phyloP scores from a whole-genome alignment of 2,329 filamentous ascomycete species.

The Tolypocladium endophyticum region DNA sequence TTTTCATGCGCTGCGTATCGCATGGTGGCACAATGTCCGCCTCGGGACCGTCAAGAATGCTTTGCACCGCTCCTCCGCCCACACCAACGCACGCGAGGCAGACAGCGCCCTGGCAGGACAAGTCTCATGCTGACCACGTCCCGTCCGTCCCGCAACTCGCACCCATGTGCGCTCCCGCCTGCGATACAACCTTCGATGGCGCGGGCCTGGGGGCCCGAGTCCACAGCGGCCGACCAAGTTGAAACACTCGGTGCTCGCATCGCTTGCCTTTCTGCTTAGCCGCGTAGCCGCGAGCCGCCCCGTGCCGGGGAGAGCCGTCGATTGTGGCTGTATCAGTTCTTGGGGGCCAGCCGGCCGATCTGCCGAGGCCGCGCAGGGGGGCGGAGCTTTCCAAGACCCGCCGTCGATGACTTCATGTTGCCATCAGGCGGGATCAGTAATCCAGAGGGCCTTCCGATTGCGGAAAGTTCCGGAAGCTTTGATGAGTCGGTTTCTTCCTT shows the following conservation, averaged over 20 bases:
- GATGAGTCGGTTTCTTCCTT: background rate
- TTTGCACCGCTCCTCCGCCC: background rate
- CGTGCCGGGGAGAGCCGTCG: background rate
- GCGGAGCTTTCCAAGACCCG: background rate
- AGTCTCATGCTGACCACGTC: background rate
- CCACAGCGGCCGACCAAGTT: background rate
- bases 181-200: conserved; percentile 1
- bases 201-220: background rate
- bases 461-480: background rate
- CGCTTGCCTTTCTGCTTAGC: background rate
- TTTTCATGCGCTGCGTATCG: background rate
- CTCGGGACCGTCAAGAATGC: background rate
- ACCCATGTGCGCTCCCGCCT: conserved; percentile 3
- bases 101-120: background rate
- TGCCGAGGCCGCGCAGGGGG: background rate
- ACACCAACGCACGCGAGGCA: background rate
- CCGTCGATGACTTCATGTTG: background rate
- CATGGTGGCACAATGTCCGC: background rate
- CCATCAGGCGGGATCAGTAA: background rate
- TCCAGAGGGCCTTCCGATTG: background rate
- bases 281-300: background rate
- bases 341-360: background rate
- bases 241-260: background rate
- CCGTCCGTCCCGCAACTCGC: background rate
- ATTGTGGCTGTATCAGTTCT: background rate